Evolutionary conservation across 2,329 filamentous ascomycete genomes (phyloP).

Genomic region (Spiromastix sp.): DNA sequence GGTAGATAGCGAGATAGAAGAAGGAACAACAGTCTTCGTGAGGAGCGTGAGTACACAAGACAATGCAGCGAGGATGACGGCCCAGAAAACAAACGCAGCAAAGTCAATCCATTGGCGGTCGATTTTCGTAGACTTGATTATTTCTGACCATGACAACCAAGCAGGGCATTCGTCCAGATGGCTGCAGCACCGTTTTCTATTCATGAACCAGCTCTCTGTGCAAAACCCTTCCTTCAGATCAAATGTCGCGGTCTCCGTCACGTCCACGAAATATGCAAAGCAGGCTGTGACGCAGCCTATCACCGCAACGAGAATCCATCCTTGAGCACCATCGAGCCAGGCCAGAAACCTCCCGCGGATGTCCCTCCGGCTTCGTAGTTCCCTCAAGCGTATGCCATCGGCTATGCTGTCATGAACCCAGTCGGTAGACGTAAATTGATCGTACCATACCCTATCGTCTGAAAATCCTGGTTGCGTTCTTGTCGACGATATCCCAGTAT

Average conservation of each 20-base stretch:
- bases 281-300: slow-evolving; percentile 78
- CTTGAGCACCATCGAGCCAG: slow-evolving; percentile 77
- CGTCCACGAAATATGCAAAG: slow-evolving; percentile 79
- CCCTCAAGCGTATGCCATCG: slow-evolving; percentile 81
- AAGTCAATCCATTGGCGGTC: slow-evolving; percentile 62
- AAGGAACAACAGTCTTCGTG: slow-evolving; percentile 91
- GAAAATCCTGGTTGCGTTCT: slow-evolving; percentile 44
- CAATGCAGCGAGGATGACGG: slow-evolving; percentile 56
- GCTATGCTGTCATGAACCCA: slow-evolving; percentile 98
- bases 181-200: slow-evolving; percentile 57
- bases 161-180: slow-evolving; percentile 44
- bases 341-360: slow-evolving; percentile 68
- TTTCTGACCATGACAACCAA: slow-evolving; percentile 57
- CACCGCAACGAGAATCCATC: slow-evolving; percentile 85
- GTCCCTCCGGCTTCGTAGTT: slow-evolving; percentile 69
- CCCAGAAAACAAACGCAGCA: slow-evolving; percentile 60
- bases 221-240: slow-evolving; percentile 91
- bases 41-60: slow-evolving; percentile 73
- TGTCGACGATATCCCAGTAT: slow-evolving; percentile 45
- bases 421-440: slow-evolving; percentile 94
- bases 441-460: slow-evolving; percentile 93
- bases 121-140: slow-evolving; percentile 43
- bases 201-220: slow-evolving; percentile 57
- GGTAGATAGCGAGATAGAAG: slow-evolving; percentile 73
- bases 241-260: slow-evolving; percentile 75